Base-by-base conservation (phyloP, 345 rosid genomes). In the Noccaea caerulescens region DNA sequence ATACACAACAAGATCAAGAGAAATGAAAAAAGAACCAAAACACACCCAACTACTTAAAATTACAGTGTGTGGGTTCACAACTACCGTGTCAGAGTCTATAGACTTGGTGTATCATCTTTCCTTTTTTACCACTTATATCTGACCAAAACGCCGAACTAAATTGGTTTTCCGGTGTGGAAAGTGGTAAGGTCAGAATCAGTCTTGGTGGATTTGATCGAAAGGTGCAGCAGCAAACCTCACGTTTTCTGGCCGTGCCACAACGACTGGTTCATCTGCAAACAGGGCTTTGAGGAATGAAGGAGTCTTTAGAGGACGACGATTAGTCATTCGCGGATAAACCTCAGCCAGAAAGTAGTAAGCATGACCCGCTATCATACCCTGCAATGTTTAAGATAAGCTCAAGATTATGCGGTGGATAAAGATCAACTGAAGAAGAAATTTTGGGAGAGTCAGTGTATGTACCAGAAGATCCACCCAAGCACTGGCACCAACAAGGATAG, bases 341-440 rank as follows among this genome's bases (percentile, higher is more conserved):
- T 90, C 99, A 71, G 90, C 98, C 1, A 95, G 94, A 76, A 95
- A 95, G 76, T 95, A 95, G 85, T 95, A 95, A 3, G 96, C 97
- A 47, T 95, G 99, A 6, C 99, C 98, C 0, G 98, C 96, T 75
- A 92, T 83, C 98, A 95, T 95, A 66, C 99, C 99, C 99, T 95
- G 91, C n/a, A 65, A 37, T 36, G 57, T 56, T 69, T 62, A 16
- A 25, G 47, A 44, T 8, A 32, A 1, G 30, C 14, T 66, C 6
- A 62, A 37, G 43, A 44, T 23, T 9, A 33, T 0, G n/a, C 14
- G 3, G 23, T 13, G 10, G 25, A 49, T 18, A 5, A 6, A 68
- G 1, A 78, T 7, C 8, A 38, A 13, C 53, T 13, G 8, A 18
- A 47, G 25, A n/a, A 61, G 30, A 32, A 16, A 27, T 0, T 11